Evolutionary conservation across 805 yeast species (phyloP).

Genomic region (Wickerhamiella azyma): DNA sequence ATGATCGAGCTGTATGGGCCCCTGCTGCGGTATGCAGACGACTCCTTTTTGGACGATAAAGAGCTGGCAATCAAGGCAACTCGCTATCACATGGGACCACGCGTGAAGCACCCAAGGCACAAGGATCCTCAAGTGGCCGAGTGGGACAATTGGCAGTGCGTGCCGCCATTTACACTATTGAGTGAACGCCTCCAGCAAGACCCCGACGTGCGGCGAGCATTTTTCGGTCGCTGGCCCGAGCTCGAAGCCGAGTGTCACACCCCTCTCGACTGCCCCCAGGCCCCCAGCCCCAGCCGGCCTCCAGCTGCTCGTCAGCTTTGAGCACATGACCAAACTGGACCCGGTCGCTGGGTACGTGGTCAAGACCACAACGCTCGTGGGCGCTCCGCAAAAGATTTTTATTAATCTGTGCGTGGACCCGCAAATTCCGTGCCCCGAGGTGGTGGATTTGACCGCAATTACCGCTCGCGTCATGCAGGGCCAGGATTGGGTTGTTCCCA

Average conservation of each 20-base stretch:
- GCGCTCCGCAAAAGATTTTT: conserved; percentile 49
- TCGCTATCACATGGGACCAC: background rate
- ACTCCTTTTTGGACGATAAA: background rate
- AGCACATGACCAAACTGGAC: conserved; percentile 20
- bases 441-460: conserved; percentile 22
- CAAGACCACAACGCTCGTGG: conserved; percentile 14
- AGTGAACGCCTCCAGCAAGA: background rate
- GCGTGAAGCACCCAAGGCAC: too few relatives aligned
- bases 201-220: background rate
- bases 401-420: conserved; percentile 60
- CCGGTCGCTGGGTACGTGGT: conserved; percentile 67
- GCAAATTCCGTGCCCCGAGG: conserved; percentile 51
- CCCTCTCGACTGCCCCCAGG: too few relatives aligned
- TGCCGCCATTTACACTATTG: background rate
- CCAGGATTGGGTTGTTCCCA: conserved; percentile 76
- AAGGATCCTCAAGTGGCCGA: background rate
- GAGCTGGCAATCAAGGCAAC: background rate
- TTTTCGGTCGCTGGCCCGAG: background rate
- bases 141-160: background rate
- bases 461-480: conserved; percentile 53
- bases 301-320: conserved; percentile 9
- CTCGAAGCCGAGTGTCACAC: background rate
- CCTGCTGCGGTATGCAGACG: background rate
- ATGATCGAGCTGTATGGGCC: background rate
- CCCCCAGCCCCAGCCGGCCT: too few relatives aligned